Evolutionary conservation across 148 eudicot genomes (phyloP).

Genomic region (Rhododendron henanense): DNA sequence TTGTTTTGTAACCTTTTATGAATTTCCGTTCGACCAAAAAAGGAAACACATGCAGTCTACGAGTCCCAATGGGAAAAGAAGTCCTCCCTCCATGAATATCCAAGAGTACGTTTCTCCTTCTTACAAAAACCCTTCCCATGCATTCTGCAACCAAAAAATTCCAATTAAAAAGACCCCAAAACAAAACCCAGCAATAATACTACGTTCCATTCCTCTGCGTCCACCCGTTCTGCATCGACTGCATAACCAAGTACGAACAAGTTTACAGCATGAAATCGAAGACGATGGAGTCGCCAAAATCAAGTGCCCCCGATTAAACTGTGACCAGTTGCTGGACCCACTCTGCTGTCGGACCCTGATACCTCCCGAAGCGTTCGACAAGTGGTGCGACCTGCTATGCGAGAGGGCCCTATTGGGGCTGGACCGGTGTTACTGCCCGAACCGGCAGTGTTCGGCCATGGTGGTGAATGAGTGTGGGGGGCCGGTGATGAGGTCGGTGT

Average conservation of each 20-base stretch:
- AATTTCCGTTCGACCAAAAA: too few relatives aligned
- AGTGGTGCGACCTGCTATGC: too few relatives aligned
- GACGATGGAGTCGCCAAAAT: constrained; percentile 8
- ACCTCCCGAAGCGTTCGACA: constrained; percentile 1
- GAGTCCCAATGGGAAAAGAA: too few relatives aligned
- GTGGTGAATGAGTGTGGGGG: constrained; percentile 40
- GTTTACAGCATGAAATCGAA: constrained; percentile 22
- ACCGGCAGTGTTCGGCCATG: constrained; percentile 25
- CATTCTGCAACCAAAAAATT: too few relatives aligned
- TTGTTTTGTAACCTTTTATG: too few relatives aligned
- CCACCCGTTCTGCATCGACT: constrained; percentile 39
- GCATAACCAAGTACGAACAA: constrained; percentile 22
- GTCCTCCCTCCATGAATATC: too few relatives aligned
- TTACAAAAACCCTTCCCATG: too few relatives aligned
- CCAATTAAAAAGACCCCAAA: too few relatives aligned
- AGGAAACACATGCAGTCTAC: too few relatives aligned
- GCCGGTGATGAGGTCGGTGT: constrained; percentile 12
- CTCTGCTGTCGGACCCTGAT: constrained; percentile 9
- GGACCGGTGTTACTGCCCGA: constrained; percentile 38
- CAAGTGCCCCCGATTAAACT: constrained; percentile 5
- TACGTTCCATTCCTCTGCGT: not conserved
- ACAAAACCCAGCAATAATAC: too few relatives aligned
- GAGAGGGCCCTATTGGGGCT: too few relatives aligned
- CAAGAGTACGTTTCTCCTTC: too few relatives aligned
- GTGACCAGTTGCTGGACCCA: constrained; percentile 22